A percentile compares a stretch with the other conserved stretches of the same genome.
phyloP scores from a whole-genome alignment of 2,329 filamentous ascomycete genomes.

The Aspergillus clavatus region DNA sequence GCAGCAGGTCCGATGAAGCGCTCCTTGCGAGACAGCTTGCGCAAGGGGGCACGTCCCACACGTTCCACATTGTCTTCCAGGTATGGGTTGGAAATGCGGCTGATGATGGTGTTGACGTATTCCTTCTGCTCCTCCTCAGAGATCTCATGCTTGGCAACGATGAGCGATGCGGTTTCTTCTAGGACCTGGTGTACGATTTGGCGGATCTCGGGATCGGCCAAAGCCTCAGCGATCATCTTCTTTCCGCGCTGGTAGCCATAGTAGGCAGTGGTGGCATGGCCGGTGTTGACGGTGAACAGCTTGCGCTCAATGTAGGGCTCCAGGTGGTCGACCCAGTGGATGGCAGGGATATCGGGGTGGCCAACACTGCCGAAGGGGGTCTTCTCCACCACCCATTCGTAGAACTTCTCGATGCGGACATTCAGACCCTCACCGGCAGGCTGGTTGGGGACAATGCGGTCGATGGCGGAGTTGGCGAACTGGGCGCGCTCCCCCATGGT shows the following conservation, averaged over 20 bases:
- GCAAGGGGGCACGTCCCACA: constrained; percentile 87
- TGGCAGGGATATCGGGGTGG: constrained; percentile 72
- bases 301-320: constrained; percentile 98
- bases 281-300: constrained; percentile 98
- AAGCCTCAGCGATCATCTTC: constrained; percentile 81
- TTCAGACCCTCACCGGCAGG: constrained; percentile 73
- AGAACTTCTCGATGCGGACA: constrained; percentile 97
- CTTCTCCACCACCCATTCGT: constrained; percentile 94
- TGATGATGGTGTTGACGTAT: constrained; percentile 89
- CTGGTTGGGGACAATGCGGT: constrained; percentile 94
- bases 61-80: constrained; percentile 91
- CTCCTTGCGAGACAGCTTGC: constrained; percentile 92
- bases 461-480: constrained; percentile 97
- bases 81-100: constrained; percentile 87
- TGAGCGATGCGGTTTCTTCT: constrained; percentile 78
- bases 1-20: constrained; percentile 90
- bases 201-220: constrained; percentile 75
- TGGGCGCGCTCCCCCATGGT: constrained; percentile 69
- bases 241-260: constrained; percentile 85
- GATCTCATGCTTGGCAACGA: constrained; percentile 83
- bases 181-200: constrained; percentile 74
- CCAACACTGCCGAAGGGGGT: constrained; percentile 71
- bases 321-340: constrained; percentile 90
- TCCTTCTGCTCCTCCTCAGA: constrained; percentile 67
- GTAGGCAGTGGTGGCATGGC: constrained; percentile 93